These are phyloP conservation scores for Betula pendula DNA, from an alignment of 306 rosid species.

Conservation along the genomic window DNA sequence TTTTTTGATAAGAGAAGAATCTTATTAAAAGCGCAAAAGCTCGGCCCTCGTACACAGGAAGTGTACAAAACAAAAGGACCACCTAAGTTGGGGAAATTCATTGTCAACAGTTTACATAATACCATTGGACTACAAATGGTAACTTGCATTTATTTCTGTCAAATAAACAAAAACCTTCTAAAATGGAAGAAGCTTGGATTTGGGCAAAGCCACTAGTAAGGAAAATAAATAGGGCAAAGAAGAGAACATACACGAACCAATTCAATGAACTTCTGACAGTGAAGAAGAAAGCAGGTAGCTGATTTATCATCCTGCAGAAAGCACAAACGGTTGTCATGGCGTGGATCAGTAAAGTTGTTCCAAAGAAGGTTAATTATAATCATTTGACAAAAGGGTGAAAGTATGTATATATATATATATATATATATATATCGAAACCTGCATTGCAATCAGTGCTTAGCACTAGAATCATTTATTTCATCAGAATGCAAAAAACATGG, in stretches of 20 bases:
- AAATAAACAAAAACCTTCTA: neutral
- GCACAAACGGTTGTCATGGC: conserved; percentile 30
- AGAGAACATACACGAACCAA: conserved; percentile 81
- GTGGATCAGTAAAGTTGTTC: neutral
- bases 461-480: neutral
- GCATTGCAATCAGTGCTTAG: neutral
- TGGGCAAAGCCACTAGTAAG: neutral
- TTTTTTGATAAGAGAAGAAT: too few relatives aligned
- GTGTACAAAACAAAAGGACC: too few relatives aligned
- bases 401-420: neutral
- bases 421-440: neutral
- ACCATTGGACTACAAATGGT: neutral
- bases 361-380: neutral
- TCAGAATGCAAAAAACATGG: neutral
- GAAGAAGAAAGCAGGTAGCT: conserved; percentile 91
- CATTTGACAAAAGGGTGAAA: neutral
- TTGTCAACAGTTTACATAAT: too few relatives aligned
- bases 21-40: too few relatives aligned
- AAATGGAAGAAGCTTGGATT: neutral
- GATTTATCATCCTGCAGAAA: conserved; percentile 84
- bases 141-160: conserved; percentile 1
- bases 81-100: too few relatives aligned
- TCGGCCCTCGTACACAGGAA: too few relatives aligned
- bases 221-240: conserved; percentile 22
- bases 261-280: conserved; percentile 91